phyloP scores from a whole-genome alignment of 2,329 filamentous ascomycete genomes.

The Cladobotryum mycophilum region DNA sequence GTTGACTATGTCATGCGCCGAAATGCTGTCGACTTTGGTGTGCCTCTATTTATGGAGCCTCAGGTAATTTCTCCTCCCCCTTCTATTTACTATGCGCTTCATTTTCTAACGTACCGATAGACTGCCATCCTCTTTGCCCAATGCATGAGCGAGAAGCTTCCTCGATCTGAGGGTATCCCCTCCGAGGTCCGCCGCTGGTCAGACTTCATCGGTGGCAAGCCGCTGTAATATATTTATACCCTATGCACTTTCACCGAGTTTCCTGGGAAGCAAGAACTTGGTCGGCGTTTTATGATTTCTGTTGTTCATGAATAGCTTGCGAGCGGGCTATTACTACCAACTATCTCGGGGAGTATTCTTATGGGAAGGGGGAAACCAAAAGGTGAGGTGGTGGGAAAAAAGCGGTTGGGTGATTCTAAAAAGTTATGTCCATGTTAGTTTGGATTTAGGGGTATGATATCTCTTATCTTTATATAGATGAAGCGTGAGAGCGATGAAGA shows the following conservation, averaged over 20 bases:
- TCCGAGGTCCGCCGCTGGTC: constrained; percentile 90
- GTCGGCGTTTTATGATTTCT: constrained; percentile 6
- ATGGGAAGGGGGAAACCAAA: no score
- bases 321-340: no score
- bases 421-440: no score
- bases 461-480: no score
- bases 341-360: no score
- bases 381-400: no score
- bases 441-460: no score
- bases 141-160: constrained; percentile 96
- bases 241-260: constrained; percentile 5
- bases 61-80: constrained; percentile 57
- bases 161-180: constrained; percentile 80
- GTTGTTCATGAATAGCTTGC: neutral
- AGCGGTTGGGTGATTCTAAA: no score
- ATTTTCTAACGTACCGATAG: constrained; percentile 37
- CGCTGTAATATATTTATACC: constrained; percentile 46
- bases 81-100: constrained; percentile 11
- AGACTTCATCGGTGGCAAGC: constrained; percentile 86
- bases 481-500: no score
- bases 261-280: constrained; percentile 4
- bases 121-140: constrained; percentile 93
- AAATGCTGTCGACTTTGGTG: constrained; percentile 97
- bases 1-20: constrained; percentile 98
- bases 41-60: constrained; percentile 96